Evolutionary conservation across 2,329 filamentous ascomycete species (phyloP).

Genomic region (Neonectria sp.): DNA sequence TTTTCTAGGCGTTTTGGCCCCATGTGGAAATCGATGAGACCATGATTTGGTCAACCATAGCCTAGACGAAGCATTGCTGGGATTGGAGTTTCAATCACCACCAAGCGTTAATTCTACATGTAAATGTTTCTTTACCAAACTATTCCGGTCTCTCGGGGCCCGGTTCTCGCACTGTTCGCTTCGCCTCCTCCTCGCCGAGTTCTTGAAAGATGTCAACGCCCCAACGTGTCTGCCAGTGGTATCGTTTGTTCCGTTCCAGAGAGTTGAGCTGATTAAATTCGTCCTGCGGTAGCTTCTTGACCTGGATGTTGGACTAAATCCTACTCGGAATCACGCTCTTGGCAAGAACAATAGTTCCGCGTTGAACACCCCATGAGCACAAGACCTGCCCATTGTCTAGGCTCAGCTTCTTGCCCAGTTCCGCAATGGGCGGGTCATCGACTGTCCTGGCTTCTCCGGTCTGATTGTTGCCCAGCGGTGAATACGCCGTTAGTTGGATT

Average conservation of each 20-base stretch:
- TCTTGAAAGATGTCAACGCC: slow-evolving; percentile 63
- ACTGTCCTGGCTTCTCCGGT: slow-evolving; percentile 61
- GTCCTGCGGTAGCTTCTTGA: slow-evolving; percentile 54
- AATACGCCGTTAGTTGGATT: slow-evolving; percentile 76
- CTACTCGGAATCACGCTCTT: slow-evolving; percentile 77
- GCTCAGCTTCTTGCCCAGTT: slow-evolving; percentile 61
- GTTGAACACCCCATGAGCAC: slow-evolving; percentile 72
- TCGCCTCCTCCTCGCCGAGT: slow-evolving; percentile 54
- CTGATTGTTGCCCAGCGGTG: slow-evolving; percentile 72
- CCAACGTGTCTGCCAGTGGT: slow-evolving; percentile 60
- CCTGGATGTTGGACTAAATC: slow-evolving; percentile 75
- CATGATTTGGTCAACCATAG: slow-evolving; percentile 31
- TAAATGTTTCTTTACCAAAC: slow-evolving; percentile 40
- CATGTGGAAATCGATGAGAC: slow-evolving; percentile 24
- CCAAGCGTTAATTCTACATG: neutral
- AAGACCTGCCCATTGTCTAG: slow-evolving; percentile 59
- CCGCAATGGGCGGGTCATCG: slow-evolving; percentile 63
- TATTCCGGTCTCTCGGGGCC: slow-evolving; percentile 55
- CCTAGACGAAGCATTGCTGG: neutral
- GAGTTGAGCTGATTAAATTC: slow-evolving; percentile 55
- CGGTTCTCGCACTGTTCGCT: slow-evolving; percentile 51
- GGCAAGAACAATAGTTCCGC: slow-evolving; percentile 76
- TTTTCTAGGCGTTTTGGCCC: slow-evolving; percentile 30
- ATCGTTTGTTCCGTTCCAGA: slow-evolving; percentile 59
- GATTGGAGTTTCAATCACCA: neutral